Evolutionary conservation across 345 rosid genomes (phyloP).

Genomic region (Acer saccharum): DNA sequence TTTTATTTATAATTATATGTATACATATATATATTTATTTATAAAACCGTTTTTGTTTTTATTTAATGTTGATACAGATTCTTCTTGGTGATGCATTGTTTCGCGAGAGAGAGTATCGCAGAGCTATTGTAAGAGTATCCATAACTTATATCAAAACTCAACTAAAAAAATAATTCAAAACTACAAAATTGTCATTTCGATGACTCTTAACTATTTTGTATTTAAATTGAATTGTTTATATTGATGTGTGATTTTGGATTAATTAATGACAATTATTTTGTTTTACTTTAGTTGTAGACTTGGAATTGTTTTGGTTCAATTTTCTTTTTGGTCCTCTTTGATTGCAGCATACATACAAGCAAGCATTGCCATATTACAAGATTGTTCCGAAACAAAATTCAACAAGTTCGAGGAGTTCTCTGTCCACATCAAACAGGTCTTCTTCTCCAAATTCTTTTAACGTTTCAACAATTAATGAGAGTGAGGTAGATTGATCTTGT

Average conservation of each 20-base stretch:
- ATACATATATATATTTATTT: too few relatives aligned
- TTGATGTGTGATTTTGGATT: not conserved
- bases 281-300: not conserved
- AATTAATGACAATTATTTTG: not conserved
- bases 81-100: conserved; percentile 84
- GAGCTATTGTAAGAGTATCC: conserved; percentile 74
- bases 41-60: not conserved
- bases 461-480: conserved; percentile 71
- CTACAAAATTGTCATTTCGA: not conserved
- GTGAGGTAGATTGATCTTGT: conserved; percentile 56
- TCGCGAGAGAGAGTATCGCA: conserved; percentile 76
- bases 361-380: conserved; percentile 78
- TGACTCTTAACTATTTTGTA: not conserved
- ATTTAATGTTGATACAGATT: conserved; percentile 50
- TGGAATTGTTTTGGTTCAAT: not conserved
- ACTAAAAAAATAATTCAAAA: too few relatives aligned
- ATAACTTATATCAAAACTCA: not conserved
- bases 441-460: conserved; percentile 80
- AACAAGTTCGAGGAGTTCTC: conserved; percentile 60
- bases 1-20: not conserved
- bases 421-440: conserved; percentile 67
- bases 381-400: conserved; percentile 80
- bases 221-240: not conserved
- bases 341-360: conserved; percentile 74
- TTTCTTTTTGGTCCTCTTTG: conserved; percentile 15